These are phyloP conservation scores for Annulohypoxylon moriforme DNA, from an alignment of 495 filamentous ascomycete species.

Conservation along the genomic window DNA sequence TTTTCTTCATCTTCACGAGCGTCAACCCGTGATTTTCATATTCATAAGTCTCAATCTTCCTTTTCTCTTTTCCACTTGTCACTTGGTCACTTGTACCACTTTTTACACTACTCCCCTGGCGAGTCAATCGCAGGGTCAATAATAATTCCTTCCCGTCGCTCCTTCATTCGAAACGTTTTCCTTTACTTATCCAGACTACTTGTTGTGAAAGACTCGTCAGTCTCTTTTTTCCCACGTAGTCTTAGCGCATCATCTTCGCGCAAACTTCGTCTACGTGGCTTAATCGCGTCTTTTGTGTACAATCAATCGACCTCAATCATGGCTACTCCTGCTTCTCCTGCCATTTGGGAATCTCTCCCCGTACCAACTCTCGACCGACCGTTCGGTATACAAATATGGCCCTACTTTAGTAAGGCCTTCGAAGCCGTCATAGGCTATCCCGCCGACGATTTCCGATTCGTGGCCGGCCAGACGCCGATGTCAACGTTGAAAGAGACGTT, in stretches of 20 bases:
- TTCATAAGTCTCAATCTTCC: slow-evolving; percentile 38
- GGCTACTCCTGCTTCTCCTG: slow-evolving; percentile 58
- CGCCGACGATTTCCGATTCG: slow-evolving; percentile 76
- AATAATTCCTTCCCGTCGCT: slow-evolving; percentile 46
- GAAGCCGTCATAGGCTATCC: slow-evolving; percentile 76
- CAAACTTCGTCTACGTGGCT: slow-evolving; percentile 18
- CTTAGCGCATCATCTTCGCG: slow-evolving; percentile 33
- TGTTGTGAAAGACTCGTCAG: slow-evolving; percentile 23
- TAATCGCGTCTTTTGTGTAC: slow-evolving; percentile 3
- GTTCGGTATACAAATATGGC: slow-evolving; percentile 93
- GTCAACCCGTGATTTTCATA: slow-evolving; percentile 33
- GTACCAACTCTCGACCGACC: slow-evolving; percentile 87
- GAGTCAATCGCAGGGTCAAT: slow-evolving; percentile 24
- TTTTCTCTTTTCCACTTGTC: slow-evolving; percentile 32
- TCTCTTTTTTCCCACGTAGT: slow-evolving; percentile 4
- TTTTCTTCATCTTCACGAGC: slow-evolving; percentile 38
- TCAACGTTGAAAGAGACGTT: slow-evolving; percentile 74
- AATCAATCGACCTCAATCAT: slow-evolving; percentile 45
- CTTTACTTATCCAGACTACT: slow-evolving; percentile 14
- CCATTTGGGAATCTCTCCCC: slow-evolving; percentile 73
- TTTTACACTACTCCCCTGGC: slow-evolving; percentile 14
- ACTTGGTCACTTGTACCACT: slow-evolving; percentile 16
- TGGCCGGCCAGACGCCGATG: slow-evolving; percentile 74
- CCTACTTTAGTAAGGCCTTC: slow-evolving; percentile 89
- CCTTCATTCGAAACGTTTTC: slow-evolving; percentile 44